Base-by-base conservation (phyloP, 2,329 filamentous ascomycete genomes). In the Gaeumannomyces sp. region DNA sequence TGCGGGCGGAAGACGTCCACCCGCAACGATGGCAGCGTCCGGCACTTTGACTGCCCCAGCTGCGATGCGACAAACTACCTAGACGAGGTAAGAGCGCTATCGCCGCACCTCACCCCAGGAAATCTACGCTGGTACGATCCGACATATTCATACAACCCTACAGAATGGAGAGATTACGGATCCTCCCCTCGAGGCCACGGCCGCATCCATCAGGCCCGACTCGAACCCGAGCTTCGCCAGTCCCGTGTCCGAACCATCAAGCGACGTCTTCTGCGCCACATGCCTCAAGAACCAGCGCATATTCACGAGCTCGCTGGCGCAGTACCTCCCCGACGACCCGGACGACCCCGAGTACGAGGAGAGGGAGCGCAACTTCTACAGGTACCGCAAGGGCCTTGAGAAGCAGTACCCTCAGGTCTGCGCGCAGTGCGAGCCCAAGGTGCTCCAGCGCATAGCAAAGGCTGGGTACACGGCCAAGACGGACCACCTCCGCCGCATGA, bases 271-370 rank as follows among this genome's bases (percentile, higher is more conserved):
- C 72, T 99, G 95, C 81, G 78, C 84, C 61, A 89, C 84, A 64
- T 99, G 95, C 72, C 79, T 93, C 63, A 92, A 92, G 75, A 98
- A 99, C 75, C 95, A 99, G 74, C 88, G 91, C 65, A 81, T 97
- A 8, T 87, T 93, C 69, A 89, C 88, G 45, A 84, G 88, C 59
- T 87, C 87, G 0, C 81, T 98, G 56, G 89, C 92, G 4, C 88
- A 94, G 66, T 98, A 96, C 75, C 83, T 96, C 1, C 85, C 87
- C 14, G 82, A 83, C 45, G 84, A 89, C 66, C 79, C 82, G 0
- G 79, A 80, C 59, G 85, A 94, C 69, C 87, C 90, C 0, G 82
- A 89, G 63, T 92, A 93, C 73, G 79, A 78, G 4, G 81, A 86
- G 66, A 88, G 89, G 68, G 89, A 93, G 74, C 83, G 82, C 64